A percentile compares a stretch with the other conserved stretches of the same genome.
Evolutionary conservation across 2,329 filamentous ascomycete species (phyloP).

Genomic region (Monilinia aucupariae): DNA sequence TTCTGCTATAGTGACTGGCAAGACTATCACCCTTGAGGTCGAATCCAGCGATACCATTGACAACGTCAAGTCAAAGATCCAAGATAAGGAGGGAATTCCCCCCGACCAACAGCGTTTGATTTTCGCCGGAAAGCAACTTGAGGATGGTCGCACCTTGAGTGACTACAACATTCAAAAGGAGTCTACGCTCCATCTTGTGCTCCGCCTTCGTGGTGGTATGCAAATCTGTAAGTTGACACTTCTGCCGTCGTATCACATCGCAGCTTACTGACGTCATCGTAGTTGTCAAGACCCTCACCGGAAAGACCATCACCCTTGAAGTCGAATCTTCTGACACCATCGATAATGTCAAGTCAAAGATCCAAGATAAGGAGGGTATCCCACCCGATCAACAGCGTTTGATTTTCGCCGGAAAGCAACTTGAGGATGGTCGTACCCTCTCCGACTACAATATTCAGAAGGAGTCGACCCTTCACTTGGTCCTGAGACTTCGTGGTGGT

Average conservation of each 20-base stretch:
- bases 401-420: constrained; percentile 89
- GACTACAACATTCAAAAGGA: constrained; percentile 98
- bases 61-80: constrained; percentile 96
- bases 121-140: constrained; percentile 93
- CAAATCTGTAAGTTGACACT: constrained; percentile 54
- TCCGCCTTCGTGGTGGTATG: constrained; percentile 85
- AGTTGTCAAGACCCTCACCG: constrained; percentile 77
- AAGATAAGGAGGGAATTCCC: constrained; percentile 96
- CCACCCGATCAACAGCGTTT: constrained; percentile 91
- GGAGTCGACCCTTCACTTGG: constrained; percentile 75
- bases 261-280: constrained; percentile 43
- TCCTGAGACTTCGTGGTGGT: constrained; percentile 75
- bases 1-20: constrained; percentile 72
- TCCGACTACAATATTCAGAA: constrained; percentile 98
- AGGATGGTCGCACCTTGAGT: constrained; percentile 83
- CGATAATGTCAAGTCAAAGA: constrained; percentile 96
- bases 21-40: constrained; percentile 99
- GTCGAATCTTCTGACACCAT: constrained; percentile 99
- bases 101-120: constrained; percentile 95
- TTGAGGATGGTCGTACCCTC: constrained; percentile 86
- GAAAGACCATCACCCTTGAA: constrained; percentile 98
- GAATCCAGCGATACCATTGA: constrained; percentile 99
- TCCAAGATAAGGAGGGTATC: constrained; percentile 89
- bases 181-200: constrained; percentile 76
- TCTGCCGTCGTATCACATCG: constrained; percentile 50